phyloP scores from a whole-genome alignment of 805 yeast species.

The Scheffersomyces lignosus region DNA sequence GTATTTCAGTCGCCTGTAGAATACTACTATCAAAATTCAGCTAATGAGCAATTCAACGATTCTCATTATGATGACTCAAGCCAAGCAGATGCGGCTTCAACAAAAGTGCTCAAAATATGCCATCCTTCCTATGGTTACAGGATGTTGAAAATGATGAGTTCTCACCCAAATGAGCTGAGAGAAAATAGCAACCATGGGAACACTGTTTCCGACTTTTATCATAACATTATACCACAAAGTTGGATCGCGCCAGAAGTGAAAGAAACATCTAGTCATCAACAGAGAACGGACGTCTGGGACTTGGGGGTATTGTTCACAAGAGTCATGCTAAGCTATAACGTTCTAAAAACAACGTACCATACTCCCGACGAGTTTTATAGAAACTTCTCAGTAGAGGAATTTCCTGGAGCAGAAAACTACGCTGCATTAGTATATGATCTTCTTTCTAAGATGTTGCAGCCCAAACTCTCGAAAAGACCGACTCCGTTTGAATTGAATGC shows the following conservation, averaged over 20 bases:
- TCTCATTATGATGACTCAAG: constrained; percentile 4
- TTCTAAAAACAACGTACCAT: constrained; percentile 60
- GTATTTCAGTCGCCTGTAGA: constrained; percentile 18
- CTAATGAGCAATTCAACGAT: constrained; percentile 41
- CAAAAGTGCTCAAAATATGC: constrained; percentile 57
- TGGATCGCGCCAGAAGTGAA: constrained; percentile 85
- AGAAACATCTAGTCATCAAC: constrained; percentile 48
- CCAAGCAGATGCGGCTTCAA: constrained; percentile 34
- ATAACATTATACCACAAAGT: constrained; percentile 22
- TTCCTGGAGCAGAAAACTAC: constrained; percentile 63
- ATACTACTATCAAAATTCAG: constrained; percentile 38
- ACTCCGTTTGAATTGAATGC: constrained; percentile 85
- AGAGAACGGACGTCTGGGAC: constrained; percentile 93
- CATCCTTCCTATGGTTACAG: constrained; percentile 52
- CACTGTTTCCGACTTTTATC: neutral
- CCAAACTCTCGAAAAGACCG: constrained; percentile 68
- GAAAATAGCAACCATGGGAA: neutral
- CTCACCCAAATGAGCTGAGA: constrained; percentile 18
- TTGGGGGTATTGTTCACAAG: constrained; percentile 69
- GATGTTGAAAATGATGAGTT: constrained; percentile 26
- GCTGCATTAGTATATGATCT: constrained; percentile 67
- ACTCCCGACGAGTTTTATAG: constrained; percentile 42
- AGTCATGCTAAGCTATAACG: constrained; percentile 48
- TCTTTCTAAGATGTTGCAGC: constrained; percentile 61
- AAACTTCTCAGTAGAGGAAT: constrained; percentile 28